Percentiles rank a stretch among this genome's conserved stretches.
Evolutionary conservation across 257 asterid genomes (phyloP).

Genomic region (Solanum dulcamara): DNA sequence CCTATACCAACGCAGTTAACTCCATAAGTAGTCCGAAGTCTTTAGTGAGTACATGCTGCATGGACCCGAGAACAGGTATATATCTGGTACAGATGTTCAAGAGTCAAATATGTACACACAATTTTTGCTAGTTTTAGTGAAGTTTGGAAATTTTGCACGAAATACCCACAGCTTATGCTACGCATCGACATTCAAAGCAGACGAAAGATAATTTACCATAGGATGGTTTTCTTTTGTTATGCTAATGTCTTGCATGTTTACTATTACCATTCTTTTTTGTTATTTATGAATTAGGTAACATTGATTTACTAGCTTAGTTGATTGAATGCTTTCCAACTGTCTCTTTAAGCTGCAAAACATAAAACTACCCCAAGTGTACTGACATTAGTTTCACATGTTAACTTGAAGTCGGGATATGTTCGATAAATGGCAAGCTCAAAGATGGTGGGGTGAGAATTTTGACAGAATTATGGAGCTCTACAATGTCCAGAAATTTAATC

Average conservation of each 20-base stretch:
- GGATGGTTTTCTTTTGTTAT: not conserved
- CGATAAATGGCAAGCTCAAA: constrained; percentile 79
- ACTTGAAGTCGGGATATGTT: constrained; percentile 75
- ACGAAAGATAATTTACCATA: not conserved
- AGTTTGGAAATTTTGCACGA: not conserved
- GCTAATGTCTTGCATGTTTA: not conserved
- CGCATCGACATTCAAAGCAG: not conserved
- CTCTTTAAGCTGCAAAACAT: not conserved
- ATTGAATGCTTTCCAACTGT: not conserved
- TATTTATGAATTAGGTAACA: not conserved
- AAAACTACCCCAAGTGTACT: not conserved
- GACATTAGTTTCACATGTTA: not conserved
- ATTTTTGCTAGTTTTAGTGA: not conserved
- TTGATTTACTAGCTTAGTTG: not conserved
- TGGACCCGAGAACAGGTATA: not conserved
- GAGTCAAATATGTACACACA: not conserved
- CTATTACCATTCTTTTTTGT: not conserved
- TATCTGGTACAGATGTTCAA: not conserved
- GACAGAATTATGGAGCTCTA: constrained; percentile 85
- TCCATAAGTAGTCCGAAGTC: not conserved
- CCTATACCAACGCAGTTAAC: not conserved
- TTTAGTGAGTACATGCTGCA: not conserved
- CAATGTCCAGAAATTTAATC: constrained; percentile 77
- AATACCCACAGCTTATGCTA: not conserved
- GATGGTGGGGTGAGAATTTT: constrained; percentile 89